Evolutionary conservation across 2,329 filamentous ascomycete genomes (phyloP), one percentile per base, ranked within the genome.

Genomic region (Hypomyces rosellus): DNA sequence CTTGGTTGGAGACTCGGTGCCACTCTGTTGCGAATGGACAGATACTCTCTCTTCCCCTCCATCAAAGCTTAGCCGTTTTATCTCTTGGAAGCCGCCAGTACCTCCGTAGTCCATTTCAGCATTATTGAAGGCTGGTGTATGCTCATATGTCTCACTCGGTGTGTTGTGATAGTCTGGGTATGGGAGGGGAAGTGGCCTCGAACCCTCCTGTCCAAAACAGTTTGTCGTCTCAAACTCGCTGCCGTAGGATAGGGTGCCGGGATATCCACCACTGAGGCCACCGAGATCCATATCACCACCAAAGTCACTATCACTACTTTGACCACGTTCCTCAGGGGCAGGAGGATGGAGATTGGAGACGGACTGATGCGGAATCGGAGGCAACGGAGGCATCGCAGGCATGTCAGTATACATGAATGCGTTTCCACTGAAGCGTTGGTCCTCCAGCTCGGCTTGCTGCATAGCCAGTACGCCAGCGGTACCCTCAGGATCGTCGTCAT

Each of bases 401-500:
- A 65, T 57, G 11, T 67, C 64, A 52, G 60, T 56, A 53, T 63
- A 65, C 37, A 57, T 60, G 44, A 69, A 69, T 7, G 59, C 55
- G 15, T 54, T 61, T 34, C 59, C 58, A 39, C 65, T 64, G 43
- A 71, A 71, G 11, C 67, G 76, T 45, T 82, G 81, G 46, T 84
- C 82, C 53, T 95, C 88, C 65, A 89, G 81, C 54, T 95, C 89
- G 4, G 89, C 90, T 69, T 91, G 82, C 52, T 84, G 83, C 78
- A 97, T 82, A 57, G 90, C 90, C 63, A 88, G 80, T 46, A 95
- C 72, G 14, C 93, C 92, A 53, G 89, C 89, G 37, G 86, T 84
- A 16, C 87, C 92, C 66, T 96, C 92, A 0, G 87, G 83, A 63
- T 97, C 92, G 62, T 89, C 95, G 45, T 95, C 89, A 49, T 92